Base-by-base conservation (phyloP, 129 eudicot genomes). In the Lactuca saligna region DNA sequence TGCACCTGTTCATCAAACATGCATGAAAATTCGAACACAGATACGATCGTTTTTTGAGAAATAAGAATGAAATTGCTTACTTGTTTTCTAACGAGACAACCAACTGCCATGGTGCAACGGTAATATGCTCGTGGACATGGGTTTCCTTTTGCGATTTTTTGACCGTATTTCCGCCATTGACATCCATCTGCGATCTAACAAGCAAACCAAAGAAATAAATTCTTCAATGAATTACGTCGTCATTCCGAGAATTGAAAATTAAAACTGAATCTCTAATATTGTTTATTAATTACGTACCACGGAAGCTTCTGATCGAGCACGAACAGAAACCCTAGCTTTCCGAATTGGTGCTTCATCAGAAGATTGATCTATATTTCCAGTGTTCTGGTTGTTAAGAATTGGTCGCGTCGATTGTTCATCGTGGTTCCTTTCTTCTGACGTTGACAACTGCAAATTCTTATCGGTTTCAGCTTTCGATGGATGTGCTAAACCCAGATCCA, bases 101-200 rank as follows among this genome's bases (percentile, higher is more conserved):
- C 86, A 6, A 64, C 79, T 3, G 85, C 85, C 89, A 84, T 84
- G 63, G 89, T 84, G 69, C 89, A 84, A 59, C 89, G 80, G 29
- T 84, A 84, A 57, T 84, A 84, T 9, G 89, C 89, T n/a, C 89
- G 81, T 65, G 89, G 89, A 63, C 89, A 84, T 7, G 89, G 89
- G 70, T 84, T 84, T 20, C 89, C 89, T 72, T 84, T 84, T 0
- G 89, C 89, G 81, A 84, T 81, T 66, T 84, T 84, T 54, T 84
- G 89, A 5, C 89, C 89, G 39, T 84, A 84, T 54, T 84, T 84
- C 56, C 89, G 34, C 89, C 89, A 84, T 63, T 84, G 89, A 51
- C 89, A 84, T 74, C 89, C 89, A 42, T 84, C 89, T 3, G 79
- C 70, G 34, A 84, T 84, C 89, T 84, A 60, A 10, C 2, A 17